These are phyloP conservation scores for Sphagnum contortum DNA, from an alignment of 225 moss, liverwort and hornwort species.

Conservation along the genomic window DNA sequence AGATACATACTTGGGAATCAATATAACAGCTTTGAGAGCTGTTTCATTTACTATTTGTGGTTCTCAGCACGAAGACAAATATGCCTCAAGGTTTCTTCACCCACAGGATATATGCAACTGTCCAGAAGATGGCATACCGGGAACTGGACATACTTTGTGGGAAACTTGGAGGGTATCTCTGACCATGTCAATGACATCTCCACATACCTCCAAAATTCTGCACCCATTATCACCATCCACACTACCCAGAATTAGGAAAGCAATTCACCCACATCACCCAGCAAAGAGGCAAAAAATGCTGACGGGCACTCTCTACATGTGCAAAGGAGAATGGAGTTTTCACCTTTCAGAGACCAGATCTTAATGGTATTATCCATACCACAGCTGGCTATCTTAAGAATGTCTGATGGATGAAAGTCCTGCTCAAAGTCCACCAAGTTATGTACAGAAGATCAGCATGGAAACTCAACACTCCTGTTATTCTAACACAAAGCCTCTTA, in stretches of 20 bases:
- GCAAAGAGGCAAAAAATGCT: background rate
- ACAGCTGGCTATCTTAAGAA: constrained; percentile 82
- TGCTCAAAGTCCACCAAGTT: constrained; percentile 3
- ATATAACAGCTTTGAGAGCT: too few relatives aligned
- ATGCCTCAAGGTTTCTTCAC: too few relatives aligned
- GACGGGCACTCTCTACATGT: background rate
- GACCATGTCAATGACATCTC: constrained; percentile 95
- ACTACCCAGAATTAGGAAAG: too few relatives aligned
- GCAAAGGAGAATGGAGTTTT: background rate
- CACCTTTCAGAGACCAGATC: constrained; percentile 90
- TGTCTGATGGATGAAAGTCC: constrained; percentile 86
- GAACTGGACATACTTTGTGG: constrained; percentile 95
- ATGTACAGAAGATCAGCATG: too few relatives aligned
- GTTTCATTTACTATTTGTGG: background rate
- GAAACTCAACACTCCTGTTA: background rate
- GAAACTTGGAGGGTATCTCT: constrained; percentile 74
- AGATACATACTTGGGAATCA: too few relatives aligned
- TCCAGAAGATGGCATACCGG: constrained; percentile 32
- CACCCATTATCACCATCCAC: constrained; percentile 1
- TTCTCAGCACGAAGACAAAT: background rate
- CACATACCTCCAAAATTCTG: constrained; percentile 92
- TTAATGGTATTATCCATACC: constrained; percentile 99
- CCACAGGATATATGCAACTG: too few relatives aligned
- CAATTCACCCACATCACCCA: background rate
- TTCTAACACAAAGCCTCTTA: too few relatives aligned